Percentiles rank a stretch among this genome's conserved stretches.
These are phyloP conservation scores for Trichophyton rubrum DNA, from an alignment of 2,329 filamentous ascomycete species.

Conservation along the genomic window DNA sequence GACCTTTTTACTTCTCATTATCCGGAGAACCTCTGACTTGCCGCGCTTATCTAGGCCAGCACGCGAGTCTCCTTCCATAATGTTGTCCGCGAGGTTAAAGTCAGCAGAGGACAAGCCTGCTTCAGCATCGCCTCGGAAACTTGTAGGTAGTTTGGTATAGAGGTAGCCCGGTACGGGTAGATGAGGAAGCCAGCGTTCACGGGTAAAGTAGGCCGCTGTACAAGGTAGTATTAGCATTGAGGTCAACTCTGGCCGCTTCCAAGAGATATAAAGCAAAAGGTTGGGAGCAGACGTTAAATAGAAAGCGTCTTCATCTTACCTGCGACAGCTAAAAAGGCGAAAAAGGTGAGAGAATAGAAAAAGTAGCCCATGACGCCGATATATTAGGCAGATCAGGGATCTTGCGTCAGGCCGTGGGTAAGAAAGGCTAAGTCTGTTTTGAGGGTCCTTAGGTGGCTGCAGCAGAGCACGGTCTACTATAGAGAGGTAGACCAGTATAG, in stretches of 20 bases:
- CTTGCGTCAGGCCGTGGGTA: background rate
- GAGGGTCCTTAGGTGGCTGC: background rate
- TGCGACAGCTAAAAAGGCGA: conserved; percentile 59
- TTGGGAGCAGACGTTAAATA: background rate
- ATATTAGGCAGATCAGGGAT: background rate
- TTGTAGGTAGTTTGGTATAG: conserved; percentile 64
- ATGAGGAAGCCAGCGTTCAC: conserved; percentile 60
- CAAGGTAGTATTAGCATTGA: background rate
- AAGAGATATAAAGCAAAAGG: background rate
- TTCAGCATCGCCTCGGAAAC: conserved; percentile 76
- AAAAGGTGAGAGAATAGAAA: conserved; percentile 63
- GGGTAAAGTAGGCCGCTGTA: conserved; percentile 64
- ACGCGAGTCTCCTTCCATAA: conserved; percentile 65
- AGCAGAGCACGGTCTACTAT: background rate
- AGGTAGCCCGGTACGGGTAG: conserved; percentile 55
- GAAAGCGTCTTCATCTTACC: conserved; percentile 33
- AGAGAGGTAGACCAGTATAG: background rate
- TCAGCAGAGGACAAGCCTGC: conserved; percentile 69
- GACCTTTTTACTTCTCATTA: conserved; percentile 78
- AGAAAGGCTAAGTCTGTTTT: background rate
- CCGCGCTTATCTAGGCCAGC: conserved; percentile 66
- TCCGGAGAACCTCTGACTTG: conserved; percentile 70
- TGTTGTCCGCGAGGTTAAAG: conserved; percentile 72
- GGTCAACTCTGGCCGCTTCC: background rate
- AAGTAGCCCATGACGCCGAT: conserved; percentile 57